These are phyloP conservation scores for Elaphomyces granulatus DNA, from an alignment of 495 filamentous ascomycete genomes.

Conservation along the genomic window DNA sequence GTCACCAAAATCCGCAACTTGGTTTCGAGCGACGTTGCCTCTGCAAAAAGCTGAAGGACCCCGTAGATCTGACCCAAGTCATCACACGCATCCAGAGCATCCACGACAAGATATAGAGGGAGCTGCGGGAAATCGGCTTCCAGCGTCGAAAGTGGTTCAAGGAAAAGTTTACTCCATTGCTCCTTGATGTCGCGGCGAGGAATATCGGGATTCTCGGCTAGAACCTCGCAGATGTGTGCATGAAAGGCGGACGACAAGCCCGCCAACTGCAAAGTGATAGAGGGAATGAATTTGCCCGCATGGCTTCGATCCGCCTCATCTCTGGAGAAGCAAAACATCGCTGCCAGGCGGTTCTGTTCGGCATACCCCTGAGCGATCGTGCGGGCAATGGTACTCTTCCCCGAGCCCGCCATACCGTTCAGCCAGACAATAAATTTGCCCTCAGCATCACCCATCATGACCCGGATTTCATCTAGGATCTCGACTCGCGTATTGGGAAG, in stretches of 20 bases:
- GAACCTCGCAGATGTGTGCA: slow-evolving; percentile 18
- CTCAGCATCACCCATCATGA: slow-evolving; percentile 13
- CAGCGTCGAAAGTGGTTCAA: slow-evolving; percentile 19
- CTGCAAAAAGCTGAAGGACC: slow-evolving; percentile 24
- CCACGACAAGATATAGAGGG: slow-evolving; percentile 19
- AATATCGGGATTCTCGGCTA: slow-evolving; percentile 24
- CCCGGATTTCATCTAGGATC: slow-evolving; percentile 15
- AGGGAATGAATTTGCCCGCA: slow-evolving; percentile 29
- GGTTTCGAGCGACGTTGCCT: slow-evolving; percentile 7
- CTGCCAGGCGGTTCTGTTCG: slow-evolving; percentile 12
- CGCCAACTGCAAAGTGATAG: slow-evolving; percentile 29
- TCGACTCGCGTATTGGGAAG: slow-evolving; percentile 20
- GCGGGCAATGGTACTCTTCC: slow-evolving; percentile 31
- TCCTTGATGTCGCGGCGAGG: slow-evolving; percentile 21
- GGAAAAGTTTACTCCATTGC: slow-evolving; percentile 36
- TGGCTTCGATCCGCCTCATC: slow-evolving; percentile 28
- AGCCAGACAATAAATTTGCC: slow-evolving; percentile 5
- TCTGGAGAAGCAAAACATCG: slow-evolving; percentile 39
- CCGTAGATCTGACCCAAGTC: slow-evolving; percentile 20
- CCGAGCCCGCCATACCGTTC: slow-evolving; percentile 24
- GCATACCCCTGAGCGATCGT: slow-evolving; percentile 17
- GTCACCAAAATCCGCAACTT: slow-evolving; percentile 21
- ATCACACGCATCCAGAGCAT: slow-evolving; percentile 41
- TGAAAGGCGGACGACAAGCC: slow-evolving; percentile 12
- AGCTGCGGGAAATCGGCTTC: neutral